Evolutionary conservation across 352 stramenopile genomes (phyloP).

Genomic region (Blastocystis sp.): DNA sequence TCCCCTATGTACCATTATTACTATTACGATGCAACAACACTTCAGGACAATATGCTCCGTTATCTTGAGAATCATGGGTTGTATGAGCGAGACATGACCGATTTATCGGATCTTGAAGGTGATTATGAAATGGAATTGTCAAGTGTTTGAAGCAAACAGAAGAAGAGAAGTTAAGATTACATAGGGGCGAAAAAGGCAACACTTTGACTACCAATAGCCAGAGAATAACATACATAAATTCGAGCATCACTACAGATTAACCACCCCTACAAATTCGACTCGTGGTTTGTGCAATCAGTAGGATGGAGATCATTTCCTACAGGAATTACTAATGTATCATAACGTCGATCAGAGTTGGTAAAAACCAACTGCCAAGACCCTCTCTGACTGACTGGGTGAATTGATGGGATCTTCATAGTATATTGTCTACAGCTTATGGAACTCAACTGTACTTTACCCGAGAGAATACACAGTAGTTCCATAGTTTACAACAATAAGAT

Average conservation of each 20-base stretch:
- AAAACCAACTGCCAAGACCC: neutral
- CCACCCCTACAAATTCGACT: neutral
- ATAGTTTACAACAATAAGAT: conserved; percentile 49
- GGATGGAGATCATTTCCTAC: neutral
- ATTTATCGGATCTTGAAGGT: conserved; percentile 43
- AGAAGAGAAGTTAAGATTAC: too few species aligned
- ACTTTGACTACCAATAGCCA: neutral
- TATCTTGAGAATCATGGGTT: conserved; percentile 57
- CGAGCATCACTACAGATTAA: neutral
- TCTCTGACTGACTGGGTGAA: neutral
- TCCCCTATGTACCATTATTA: conserved; percentile 67
- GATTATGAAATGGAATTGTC: conserved; percentile 59
- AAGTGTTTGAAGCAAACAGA: neutral
- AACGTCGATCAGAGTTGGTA: neutral
- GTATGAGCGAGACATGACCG: conserved; percentile 31
- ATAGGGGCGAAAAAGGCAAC: neutral
- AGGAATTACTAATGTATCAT: neutral
- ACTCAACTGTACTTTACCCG: neutral
- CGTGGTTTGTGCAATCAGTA: neutral
- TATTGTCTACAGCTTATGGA: neutral
- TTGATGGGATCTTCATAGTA: neutral
- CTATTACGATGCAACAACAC: conserved; percentile 50
- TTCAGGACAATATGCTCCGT: conserved; percentile 57
- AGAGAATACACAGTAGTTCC: neutral
- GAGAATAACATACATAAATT: neutral